Conservation (phyloP, 192 early-diverging fungal genomes). For the Coemansia sp. region DNA sequence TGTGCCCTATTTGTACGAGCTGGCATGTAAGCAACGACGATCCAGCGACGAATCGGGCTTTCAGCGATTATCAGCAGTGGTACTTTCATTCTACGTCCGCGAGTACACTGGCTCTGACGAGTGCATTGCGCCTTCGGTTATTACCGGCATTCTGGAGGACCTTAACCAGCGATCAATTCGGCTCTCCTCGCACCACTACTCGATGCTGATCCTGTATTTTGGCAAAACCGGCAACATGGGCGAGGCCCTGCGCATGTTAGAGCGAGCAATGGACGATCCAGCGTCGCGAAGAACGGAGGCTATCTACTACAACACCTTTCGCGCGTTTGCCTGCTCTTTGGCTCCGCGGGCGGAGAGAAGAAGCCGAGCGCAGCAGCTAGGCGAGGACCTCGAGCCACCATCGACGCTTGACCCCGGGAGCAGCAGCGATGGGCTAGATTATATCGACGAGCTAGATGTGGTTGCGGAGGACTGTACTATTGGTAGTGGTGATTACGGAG, state of each 20-base stretch:
- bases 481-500: background rate
- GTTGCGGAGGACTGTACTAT: conserved; percentile 11
- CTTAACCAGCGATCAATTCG: conserved; percentile 30
- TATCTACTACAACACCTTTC: conserved; percentile 43
- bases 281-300: conserved; percentile 30
- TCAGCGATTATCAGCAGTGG: conserved; percentile 37
- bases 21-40: conserved; percentile 26
- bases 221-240: conserved; percentile 25
- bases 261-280: conserved; percentile 44
- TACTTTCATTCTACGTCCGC: conserved; percentile 49
- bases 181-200: conserved; percentile 40
- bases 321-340: conserved; percentile 32
- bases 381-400: background rate
- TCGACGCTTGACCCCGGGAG: background rate
- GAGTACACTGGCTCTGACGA: conserved; percentile 18
- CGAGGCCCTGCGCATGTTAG: conserved; percentile 40
- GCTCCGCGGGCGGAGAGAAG: background rate
- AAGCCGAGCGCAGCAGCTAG: background rate
- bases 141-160: conserved; percentile 34
- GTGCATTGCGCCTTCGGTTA: conserved; percentile 15
- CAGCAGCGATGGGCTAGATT: conserved; percentile 17
- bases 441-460: conserved; percentile 32
- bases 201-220: conserved; percentile 54
- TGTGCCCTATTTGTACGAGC: conserved; percentile 41
- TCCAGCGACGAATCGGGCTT: conserved; percentile 22